Evolutionary conservation across 176 grass and related monocot genomes (phyloP).

Genomic region (Coix lacrymajobi): DNA sequence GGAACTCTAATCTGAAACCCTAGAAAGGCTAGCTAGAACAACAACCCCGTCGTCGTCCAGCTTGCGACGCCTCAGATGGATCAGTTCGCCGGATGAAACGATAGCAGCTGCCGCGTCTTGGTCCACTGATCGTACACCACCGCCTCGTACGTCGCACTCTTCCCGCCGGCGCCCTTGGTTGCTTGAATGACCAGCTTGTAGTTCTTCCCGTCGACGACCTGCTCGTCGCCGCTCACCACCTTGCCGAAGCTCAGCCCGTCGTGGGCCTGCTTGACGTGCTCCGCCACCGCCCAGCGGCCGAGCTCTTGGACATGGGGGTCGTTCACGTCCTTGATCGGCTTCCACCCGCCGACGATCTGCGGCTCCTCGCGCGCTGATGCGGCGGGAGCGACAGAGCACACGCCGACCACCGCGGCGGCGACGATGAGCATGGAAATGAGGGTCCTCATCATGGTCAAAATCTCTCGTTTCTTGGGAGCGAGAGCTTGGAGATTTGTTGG

Average conservation of each 20-base stretch:
- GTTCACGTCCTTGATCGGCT: conserved; percentile 18
- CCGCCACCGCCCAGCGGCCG: conserved; percentile 29
- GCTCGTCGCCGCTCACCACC: conserved; percentile 32
- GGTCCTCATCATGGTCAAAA: neutral
- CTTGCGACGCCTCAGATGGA: neutral
- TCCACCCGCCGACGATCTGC: neutral
- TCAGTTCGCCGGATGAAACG: conserved; percentile 22
- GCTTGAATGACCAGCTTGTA: conserved; percentile 29
- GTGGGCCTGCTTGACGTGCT: conserved; percentile 22
- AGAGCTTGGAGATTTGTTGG: neutral
- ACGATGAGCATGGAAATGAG: neutral
- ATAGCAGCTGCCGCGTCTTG: conserved; percentile 13
- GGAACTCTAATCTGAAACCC: neutral
- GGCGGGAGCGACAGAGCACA: neutral
- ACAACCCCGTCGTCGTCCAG: too few relatives aligned
- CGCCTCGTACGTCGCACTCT: conserved; percentile 4
- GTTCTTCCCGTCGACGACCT: conserved; percentile 34
- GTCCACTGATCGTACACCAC: conserved; percentile 31
- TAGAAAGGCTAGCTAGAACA: neutral
- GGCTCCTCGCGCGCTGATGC: neutral
- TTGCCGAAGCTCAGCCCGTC: conserved; percentile 20
- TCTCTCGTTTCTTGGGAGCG: neutral
- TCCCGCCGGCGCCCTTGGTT: neutral
- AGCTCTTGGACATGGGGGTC: conserved; percentile 41
- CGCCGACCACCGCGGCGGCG: neutral